Conservation (phyloP, 352 stramenopile species). For the Phytopythium sindhum region DNA sequence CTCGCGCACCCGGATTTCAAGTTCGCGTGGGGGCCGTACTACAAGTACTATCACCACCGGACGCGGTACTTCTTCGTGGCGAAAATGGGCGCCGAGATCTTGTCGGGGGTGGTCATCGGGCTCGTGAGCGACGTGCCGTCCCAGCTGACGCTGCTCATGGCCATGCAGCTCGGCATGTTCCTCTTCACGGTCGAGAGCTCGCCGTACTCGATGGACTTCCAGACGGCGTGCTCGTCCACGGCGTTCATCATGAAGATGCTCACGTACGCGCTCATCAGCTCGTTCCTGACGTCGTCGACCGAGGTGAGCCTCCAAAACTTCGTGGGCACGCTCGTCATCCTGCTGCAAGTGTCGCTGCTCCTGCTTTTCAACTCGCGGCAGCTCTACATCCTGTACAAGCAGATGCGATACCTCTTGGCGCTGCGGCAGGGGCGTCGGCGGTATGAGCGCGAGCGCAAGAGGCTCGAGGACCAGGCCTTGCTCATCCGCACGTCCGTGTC, state of each 20-base stretch:
- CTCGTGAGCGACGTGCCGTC: conserved; percentile 72
- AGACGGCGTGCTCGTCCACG: conserved; percentile 60
- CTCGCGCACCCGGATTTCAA: conserved; percentile 68
- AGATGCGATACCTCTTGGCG: conserved; percentile 60
- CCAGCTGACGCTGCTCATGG: conserved; percentile 70
- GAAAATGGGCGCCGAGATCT: conserved; percentile 76
- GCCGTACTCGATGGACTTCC: conserved; percentile 72
- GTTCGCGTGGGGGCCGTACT: conserved; percentile 77
- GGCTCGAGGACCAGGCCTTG: conserved; percentile 23
- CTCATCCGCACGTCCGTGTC: conserved; percentile 30
- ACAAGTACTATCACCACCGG: conserved; percentile 74
- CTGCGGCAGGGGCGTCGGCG: conserved; percentile 38
- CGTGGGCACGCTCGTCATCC: conserved; percentile 57
- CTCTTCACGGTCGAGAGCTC: conserved; percentile 60
- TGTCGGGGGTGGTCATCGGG: conserved; percentile 69
- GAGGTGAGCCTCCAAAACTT: conserved; percentile 48
- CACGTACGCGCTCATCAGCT: conserved; percentile 78
- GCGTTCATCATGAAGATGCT: conserved; percentile 85
- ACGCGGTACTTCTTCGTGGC: conserved; percentile 72
- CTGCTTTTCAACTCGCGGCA: conserved; percentile 76
- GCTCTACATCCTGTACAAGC: conserved; percentile 76
- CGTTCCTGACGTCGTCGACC: conserved; percentile 56
- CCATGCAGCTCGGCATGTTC: conserved; percentile 70
- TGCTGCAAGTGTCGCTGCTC: conserved; percentile 60
- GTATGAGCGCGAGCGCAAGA: conserved; percentile 20